Conservation (phyloP, 2,329 filamentous ascomycete genomes). For the Penicillium rolfsii region DNA sequence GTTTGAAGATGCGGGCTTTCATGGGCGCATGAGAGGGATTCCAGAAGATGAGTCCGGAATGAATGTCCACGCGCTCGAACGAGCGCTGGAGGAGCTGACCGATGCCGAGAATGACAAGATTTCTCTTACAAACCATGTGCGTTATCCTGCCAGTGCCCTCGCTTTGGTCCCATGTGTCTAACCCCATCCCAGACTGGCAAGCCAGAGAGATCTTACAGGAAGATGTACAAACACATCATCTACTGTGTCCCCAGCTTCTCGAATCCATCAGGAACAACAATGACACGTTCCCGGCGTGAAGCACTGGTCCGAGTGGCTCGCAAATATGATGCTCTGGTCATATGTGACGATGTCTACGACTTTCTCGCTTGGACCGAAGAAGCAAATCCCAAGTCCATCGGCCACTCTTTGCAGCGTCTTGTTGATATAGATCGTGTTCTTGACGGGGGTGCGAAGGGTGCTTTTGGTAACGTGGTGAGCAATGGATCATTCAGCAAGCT, state of each 20-base stretch:
- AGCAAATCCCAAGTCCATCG: constrained; percentile 36
- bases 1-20: constrained; percentile 77
- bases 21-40: constrained; percentile 65
- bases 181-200: constrained; percentile 57
- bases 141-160: not conserved
- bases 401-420: constrained; percentile 52
- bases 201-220: constrained; percentile 15
- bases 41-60: constrained; percentile 78
- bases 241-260: constrained; percentile 28
- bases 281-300: constrained; percentile 54
- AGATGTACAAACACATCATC: constrained; percentile 27
- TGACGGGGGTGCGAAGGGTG: constrained; percentile 58
- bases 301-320: constrained; percentile 72
- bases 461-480: constrained; percentile 76
- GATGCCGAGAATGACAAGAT: not conserved
- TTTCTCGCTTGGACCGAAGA: constrained; percentile 69
- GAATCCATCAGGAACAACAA: constrained; percentile 26
- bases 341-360: constrained; percentile 90
- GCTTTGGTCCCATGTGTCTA: constrained; percentile 40
- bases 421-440: constrained; percentile 73
- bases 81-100: constrained; percentile 49
- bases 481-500: constrained; percentile 90
- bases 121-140: not conserved
- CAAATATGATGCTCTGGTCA: constrained; percentile 72
- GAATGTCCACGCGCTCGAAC: constrained; percentile 63